phyloP scores from a whole-genome alignment of 805 yeast species.

The Myxozyma vanderwaltii region DNA sequence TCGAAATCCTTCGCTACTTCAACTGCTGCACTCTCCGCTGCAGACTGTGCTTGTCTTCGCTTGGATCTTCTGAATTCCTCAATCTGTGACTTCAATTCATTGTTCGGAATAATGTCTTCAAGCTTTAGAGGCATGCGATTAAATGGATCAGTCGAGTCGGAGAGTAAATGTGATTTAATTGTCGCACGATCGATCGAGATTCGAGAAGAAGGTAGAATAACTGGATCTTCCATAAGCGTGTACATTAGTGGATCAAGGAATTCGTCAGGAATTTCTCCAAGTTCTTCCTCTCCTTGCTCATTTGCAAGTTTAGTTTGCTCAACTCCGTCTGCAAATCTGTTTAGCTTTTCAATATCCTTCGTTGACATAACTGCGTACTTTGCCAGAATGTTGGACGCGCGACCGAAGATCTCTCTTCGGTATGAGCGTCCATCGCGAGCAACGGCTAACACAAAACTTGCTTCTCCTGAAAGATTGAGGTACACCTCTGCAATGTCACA shows the following conservation, averaged over 20 bases:
- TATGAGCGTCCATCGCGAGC: conserved; percentile 94
- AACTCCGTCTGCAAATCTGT: conserved; percentile 65
- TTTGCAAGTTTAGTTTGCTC: conserved; percentile 53
- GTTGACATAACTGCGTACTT: conserved; percentile 58
- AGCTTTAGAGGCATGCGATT: conserved; percentile 87
- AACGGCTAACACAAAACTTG: conserved; percentile 72
- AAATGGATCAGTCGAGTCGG: conserved; percentile 97
- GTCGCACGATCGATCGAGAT: conserved; percentile 87
- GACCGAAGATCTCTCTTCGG: conserved; percentile 60
- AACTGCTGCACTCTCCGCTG: conserved; percentile 10
- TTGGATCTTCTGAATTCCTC: conserved; percentile 51
- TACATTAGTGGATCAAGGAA: conserved; percentile 96
- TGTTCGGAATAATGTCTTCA: conserved; percentile 83
- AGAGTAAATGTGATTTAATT: conserved; percentile 86
- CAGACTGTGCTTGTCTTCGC: conserved; percentile 8
- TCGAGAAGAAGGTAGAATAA: conserved; percentile 83
- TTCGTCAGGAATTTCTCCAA: conserved; percentile 95
- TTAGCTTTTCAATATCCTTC: conserved; percentile 54
- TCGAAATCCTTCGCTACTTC: conserved; percentile 7
- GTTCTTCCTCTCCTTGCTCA: conserved; percentile 58
- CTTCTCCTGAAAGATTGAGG: conserved; percentile 65
- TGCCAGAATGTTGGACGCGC: conserved; percentile 69
- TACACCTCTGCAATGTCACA: conserved; percentile 73
- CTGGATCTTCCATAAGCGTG: conserved; percentile 95
- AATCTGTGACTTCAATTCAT: conserved; percentile 65